Conservation (phyloP, 2,329 filamentous ascomycete genomes). For the Talaromyces sp. region DNA sequence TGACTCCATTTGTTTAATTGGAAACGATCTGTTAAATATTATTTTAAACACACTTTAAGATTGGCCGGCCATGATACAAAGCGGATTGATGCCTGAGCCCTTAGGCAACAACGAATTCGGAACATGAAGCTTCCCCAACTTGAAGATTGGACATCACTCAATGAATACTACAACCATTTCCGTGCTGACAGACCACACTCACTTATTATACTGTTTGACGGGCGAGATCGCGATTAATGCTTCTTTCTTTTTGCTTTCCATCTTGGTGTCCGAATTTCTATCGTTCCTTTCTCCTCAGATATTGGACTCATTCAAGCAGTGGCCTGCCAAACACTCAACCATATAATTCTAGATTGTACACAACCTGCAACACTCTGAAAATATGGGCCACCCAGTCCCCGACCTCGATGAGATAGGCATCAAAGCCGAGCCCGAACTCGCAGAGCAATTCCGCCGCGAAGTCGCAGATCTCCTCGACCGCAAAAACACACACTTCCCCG, state of each 20-base stretch:
- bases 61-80: neutral
- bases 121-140: conserved; percentile 1
- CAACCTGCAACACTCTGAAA: too few species aligned
- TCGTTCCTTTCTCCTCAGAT: neutral
- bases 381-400: conserved; percentile 38
- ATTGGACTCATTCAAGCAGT: neutral
- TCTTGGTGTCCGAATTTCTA: neutral
- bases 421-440: conserved; percentile 58
- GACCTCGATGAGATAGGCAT: conserved; percentile 50
- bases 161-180: neutral
- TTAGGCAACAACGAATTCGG: neutral
- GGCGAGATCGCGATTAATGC: neutral
- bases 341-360: neutral
- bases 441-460: conserved; percentile 61
- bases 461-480: conserved; percentile 72
- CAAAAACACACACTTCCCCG: conserved; percentile 67
- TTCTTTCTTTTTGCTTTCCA: too few species aligned
- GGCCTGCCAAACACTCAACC: neutral
- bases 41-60: neutral
- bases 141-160: neutral
- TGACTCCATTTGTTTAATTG: neutral
- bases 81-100: neutral
- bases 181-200: neutral
- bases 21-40: neutral
- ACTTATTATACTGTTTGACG: neutral